phyloP scores from a whole-genome alignment of 805 yeast genomes.

The Lipomyces sp. region DNA sequence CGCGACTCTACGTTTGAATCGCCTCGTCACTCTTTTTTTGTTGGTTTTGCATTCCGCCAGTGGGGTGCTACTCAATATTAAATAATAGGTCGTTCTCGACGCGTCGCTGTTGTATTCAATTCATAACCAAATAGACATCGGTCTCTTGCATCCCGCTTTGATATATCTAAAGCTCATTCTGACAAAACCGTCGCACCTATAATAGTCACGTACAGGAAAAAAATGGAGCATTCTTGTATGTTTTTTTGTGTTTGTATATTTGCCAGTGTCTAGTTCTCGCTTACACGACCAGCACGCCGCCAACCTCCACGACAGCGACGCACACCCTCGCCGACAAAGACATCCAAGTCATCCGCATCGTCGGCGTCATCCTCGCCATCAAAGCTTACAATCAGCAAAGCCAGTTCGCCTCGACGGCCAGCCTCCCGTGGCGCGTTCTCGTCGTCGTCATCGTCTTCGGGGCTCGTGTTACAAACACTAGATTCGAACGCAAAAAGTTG shows the following conservation, averaged over 20 bases:
- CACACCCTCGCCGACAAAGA: constrained; percentile 17
- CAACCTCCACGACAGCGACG: constrained; percentile 8
- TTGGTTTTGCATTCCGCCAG: neutral
- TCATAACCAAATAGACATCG: neutral
- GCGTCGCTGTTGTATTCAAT: neutral
- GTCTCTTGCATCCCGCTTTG: neutral
- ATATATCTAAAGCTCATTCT: neutral
- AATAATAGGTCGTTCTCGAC: neutral
- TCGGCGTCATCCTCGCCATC: neutral
- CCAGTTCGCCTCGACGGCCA: constrained; percentile 4
- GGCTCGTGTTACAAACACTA: constrained; percentile 14
- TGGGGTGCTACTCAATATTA: neutral
- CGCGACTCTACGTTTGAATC: neutral
- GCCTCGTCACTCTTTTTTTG: neutral
- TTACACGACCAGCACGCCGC: neutral
- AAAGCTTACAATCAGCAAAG: neutral
- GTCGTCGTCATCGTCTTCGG: constrained; percentile 4
- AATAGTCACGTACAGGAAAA: neutral
- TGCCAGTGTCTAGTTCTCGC: neutral
- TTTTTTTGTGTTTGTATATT: neutral
- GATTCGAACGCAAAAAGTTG: constrained; percentile 20
- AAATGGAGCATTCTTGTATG: constrained; percentile 8
- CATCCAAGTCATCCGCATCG: neutral
- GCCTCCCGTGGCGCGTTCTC: neutral
- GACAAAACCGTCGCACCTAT: neutral